A percentile compares a stretch with the other conserved stretches of the same genome.
Evolutionary conservation across 495 filamentous ascomycete genomes (phyloP).

Genomic region (Echria macrotheca): DNA sequence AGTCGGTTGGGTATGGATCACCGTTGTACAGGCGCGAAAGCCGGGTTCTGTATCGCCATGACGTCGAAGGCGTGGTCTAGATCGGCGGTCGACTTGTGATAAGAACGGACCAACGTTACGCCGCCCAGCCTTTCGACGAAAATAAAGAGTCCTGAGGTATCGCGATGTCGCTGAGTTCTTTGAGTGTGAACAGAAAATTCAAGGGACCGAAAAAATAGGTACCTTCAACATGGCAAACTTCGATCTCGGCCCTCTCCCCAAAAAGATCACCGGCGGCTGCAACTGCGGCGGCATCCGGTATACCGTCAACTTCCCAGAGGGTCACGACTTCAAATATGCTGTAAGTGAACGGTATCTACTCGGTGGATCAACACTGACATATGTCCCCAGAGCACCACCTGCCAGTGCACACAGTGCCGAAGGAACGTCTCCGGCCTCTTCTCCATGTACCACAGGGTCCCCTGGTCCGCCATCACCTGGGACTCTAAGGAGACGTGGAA

Average conservation of each 20-base stretch:
- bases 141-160: too few relatives aligned
- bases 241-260: slow-evolving; percentile 20
- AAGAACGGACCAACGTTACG: too few relatives aligned
- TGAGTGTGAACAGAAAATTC: too few relatives aligned
- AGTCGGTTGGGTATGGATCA: too few relatives aligned
- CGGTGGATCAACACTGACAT: background rate
- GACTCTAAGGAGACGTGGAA: slow-evolving; percentile 20
- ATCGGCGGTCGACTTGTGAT: too few relatives aligned
- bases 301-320: slow-evolving; percentile 22
- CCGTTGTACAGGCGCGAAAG: too few relatives aligned
- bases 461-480: slow-evolving; percentile 18
- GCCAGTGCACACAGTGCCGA: slow-evolving; percentile 34
- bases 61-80: too few relatives aligned
- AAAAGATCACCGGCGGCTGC: slow-evolving; percentile 30
- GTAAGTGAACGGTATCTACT: slow-evolving; percentile 13
- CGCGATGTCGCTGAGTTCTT: too few relatives aligned
- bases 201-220: too few relatives aligned
- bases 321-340: slow-evolving; percentile 24
- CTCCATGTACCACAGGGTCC: slow-evolving; percentile 23
- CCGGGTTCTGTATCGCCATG: too few relatives aligned
- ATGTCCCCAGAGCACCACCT: slow-evolving; percentile 25
- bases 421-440: slow-evolving; percentile 30
- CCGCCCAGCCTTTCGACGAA: too few relatives aligned
- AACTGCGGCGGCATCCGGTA: slow-evolving; percentile 29
- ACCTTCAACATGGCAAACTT: too few relatives aligned